Evolutionary conservation across 345 rosid species (phyloP).

Genomic region (Aquilaria sinensis): DNA sequence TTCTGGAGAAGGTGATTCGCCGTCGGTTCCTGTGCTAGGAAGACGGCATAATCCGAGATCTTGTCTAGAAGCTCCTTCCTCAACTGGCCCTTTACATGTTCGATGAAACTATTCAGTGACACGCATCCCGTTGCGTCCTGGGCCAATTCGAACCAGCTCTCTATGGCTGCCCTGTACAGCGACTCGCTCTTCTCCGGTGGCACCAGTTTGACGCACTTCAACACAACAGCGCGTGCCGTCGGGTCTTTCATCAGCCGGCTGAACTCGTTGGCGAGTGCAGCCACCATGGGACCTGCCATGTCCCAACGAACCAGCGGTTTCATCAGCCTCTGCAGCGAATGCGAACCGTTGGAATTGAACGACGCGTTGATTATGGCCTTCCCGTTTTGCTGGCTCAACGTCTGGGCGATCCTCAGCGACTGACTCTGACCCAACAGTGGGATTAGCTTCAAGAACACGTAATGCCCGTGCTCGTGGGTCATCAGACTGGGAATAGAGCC

Average conservation of each 20-base stretch:
- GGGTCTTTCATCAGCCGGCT: neutral
- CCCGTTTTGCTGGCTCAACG: neutral
- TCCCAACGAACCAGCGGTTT: neutral
- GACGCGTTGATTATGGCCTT: neutral
- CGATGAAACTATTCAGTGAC: neutral
- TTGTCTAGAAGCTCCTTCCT: neutral
- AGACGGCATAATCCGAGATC: neutral
- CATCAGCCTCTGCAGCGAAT: neutral
- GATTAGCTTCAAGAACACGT: neutral
- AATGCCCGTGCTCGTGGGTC: neutral
- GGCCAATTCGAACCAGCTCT: neutral
- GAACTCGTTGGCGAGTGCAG: neutral
- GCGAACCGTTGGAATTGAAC: neutral
- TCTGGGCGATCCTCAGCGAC: neutral
- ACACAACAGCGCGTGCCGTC: neutral
- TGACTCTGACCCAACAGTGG: neutral
- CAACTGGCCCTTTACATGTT: neutral
- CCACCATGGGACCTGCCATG: neutral
- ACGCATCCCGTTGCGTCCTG: neutral
- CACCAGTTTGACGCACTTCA: neutral
- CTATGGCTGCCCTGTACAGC: neutral
- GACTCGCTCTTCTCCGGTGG: neutral
- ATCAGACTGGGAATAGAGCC: neutral
- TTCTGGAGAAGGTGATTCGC: slow-evolving; percentile 2
- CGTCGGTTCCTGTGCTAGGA: slow-evolving; percentile 1